These are phyloP conservation scores for Candida tammaniensis DNA, from an alignment of 805 yeast species.

Conservation along the genomic window DNA sequence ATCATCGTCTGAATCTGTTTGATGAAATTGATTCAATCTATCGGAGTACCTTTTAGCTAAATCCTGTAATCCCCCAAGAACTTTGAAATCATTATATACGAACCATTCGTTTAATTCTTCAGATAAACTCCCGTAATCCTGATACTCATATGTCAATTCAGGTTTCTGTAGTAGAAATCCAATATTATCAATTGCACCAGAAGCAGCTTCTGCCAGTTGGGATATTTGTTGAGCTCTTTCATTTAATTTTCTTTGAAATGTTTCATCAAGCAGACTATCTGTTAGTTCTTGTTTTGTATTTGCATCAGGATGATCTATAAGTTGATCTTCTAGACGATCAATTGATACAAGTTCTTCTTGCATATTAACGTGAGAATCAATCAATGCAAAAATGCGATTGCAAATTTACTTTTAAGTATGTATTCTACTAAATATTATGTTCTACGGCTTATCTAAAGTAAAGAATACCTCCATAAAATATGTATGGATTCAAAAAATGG, in stretches of 20 bases:
- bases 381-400: no score
- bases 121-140: slow-evolving; percentile 24
- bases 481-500: slow-evolving; percentile 51
- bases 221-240: slow-evolving; percentile 40
- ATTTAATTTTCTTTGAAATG: slow-evolving; percentile 41
- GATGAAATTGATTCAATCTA: not conserved
- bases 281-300: slow-evolving; percentile 25
- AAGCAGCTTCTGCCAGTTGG: slow-evolving; percentile 8
- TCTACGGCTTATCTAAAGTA: no score
- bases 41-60: slow-evolving; percentile 3
- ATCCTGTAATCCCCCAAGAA: slow-evolving; percentile 8
- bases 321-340: slow-evolving; percentile 47
- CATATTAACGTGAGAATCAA: no score
- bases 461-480: slow-evolving; percentile 36
- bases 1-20: not conserved
- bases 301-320: slow-evolving; percentile 43
- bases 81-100: slow-evolving; percentile 26
- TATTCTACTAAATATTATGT: no score
- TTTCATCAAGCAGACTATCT: slow-evolving; percentile 34
- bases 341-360: slow-evolving; percentile 33
- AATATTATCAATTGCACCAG: not conserved
- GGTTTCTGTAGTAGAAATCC: slow-evolving; percentile 20
- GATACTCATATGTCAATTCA: slow-evolving; percentile 27
- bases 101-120: slow-evolving; percentile 41
- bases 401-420: no score